These are phyloP conservation scores for Friedmanniomyces simplex DNA, from an alignment of 495 filamentous ascomycete genomes.

Conservation along the genomic window DNA sequence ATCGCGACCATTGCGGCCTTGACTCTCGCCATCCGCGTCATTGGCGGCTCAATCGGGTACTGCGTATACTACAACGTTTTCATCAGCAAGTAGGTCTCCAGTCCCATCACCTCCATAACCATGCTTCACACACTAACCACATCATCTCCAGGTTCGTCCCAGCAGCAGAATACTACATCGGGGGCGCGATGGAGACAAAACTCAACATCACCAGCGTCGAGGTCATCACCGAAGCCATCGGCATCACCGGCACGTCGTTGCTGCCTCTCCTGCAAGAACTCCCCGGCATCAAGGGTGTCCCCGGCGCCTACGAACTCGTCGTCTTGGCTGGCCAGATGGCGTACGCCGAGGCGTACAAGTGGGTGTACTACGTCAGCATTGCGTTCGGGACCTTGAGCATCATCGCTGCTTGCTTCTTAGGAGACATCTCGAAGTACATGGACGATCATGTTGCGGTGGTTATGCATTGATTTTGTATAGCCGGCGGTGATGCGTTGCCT, in stretches of 20 bases:
- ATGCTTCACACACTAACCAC: neutral
- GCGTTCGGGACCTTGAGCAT: too few relatives aligned
- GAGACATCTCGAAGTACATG: too few relatives aligned
- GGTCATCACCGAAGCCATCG: slow-evolving; percentile 39
- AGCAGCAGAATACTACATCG: slow-evolving; percentile 40
- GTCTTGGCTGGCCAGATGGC: too few relatives aligned
- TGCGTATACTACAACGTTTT: slow-evolving; percentile 24
- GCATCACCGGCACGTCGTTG: slow-evolving; percentile 46
- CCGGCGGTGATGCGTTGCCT: too few relatives aligned
- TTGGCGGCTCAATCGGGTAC: slow-evolving; percentile 26
- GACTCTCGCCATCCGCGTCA: slow-evolving; percentile 27
- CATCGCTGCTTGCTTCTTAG: too few relatives aligned
- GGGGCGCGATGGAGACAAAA: slow-evolving; percentile 40
- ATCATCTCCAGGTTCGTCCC: slow-evolving; percentile 18
- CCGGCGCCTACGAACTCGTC: slow-evolving; percentile 44
- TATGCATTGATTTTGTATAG: too few relatives aligned
- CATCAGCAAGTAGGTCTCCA: slow-evolving; percentile 10
- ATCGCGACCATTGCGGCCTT: slow-evolving; percentile 68
- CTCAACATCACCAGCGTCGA: slow-evolving; percentile 43
- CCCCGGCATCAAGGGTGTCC: slow-evolving; percentile 47
- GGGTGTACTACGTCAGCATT: too few relatives aligned
- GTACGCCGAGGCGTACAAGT: too few relatives aligned
- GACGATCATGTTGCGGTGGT: too few relatives aligned
- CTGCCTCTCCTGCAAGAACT: slow-evolving; percentile 42
- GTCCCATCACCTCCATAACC: neutral